Evolutionary conservation across 257 asterid genomes (phyloP).

Genomic region (Gentiana macrophylla): DNA sequence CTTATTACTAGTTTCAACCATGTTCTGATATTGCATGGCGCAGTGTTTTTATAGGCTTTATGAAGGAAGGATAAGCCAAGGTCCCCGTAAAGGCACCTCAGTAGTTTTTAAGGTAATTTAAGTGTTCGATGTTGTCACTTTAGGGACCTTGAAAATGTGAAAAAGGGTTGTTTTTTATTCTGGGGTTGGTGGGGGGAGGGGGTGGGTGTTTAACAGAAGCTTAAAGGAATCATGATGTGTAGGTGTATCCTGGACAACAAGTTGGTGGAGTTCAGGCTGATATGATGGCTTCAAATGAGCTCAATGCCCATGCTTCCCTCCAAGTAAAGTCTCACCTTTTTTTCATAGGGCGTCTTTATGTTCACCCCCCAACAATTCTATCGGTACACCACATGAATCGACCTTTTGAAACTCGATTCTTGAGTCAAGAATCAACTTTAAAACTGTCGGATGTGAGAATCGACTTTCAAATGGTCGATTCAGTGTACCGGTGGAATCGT

Average conservation of each 20-base stretch:
- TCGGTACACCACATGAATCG: too few relatives aligned
- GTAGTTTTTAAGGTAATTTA: constrained; percentile 72
- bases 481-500: too few relatives aligned
- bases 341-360: background rate
- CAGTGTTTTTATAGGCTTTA: constrained; percentile 84
- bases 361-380: background rate
- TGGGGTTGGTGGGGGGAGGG: too few relatives aligned
- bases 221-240: constrained; percentile 17
- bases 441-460: too few relatives aligned
- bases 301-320: constrained; percentile 74
- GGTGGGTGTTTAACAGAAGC: too few relatives aligned
- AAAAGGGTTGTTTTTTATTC: too few relatives aligned
- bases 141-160: too few relatives aligned
- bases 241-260: constrained; percentile 96
- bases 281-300: constrained; percentile 93
- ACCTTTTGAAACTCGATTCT: too few relatives aligned
- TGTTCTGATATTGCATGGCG: constrained; percentile 32
- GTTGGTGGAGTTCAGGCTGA: constrained; percentile 89
- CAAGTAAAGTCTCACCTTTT: constrained; percentile 34
- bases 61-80: constrained; percentile 84
- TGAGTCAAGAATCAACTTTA: too few relatives aligned
- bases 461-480: too few relatives aligned
- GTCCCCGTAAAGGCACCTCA: constrained; percentile 70
- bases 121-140: background rate
- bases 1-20: constrained; percentile 7